A percentile compares a stretch with the other conserved stretches of the same genome.
Conservation (phyloP, 257 asterid genomes). For the Gentiana straminea region DNA sequence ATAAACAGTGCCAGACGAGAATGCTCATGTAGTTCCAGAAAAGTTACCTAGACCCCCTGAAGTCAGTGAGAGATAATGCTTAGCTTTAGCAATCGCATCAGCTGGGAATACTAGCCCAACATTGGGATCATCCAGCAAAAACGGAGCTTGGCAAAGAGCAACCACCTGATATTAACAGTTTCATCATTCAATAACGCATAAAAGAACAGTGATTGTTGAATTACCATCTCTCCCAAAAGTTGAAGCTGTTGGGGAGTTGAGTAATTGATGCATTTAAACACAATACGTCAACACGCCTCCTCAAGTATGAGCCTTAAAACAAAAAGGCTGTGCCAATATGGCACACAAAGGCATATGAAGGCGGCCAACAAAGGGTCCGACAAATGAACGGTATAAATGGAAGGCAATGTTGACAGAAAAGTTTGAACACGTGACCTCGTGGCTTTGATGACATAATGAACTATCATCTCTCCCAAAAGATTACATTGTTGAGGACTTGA, state of each 20-base stretch:
- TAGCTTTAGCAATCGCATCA: conserved; percentile 92
- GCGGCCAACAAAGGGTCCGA: too few relatives aligned
- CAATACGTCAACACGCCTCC: too few relatives aligned
- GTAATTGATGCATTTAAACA: too few relatives aligned
- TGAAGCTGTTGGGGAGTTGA: background rate
- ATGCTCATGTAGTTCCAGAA: background rate
- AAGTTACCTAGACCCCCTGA: conserved; percentile 83
- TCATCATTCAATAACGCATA: conserved; percentile 7
- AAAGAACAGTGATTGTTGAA: background rate
- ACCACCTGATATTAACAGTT: conserved; percentile 41
- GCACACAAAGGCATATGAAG: too few relatives aligned
- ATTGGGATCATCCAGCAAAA: conserved; percentile 90
- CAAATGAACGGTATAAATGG: too few relatives aligned
- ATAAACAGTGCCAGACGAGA: background rate
- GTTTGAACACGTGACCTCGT: too few relatives aligned
- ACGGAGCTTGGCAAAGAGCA: conserved; percentile 99
- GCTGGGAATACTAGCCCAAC: conserved; percentile 91
- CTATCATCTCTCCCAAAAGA: too few relatives aligned
- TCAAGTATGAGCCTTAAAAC: too few relatives aligned
- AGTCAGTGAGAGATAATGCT: conserved; percentile 68
- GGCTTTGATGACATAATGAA: too few relatives aligned
- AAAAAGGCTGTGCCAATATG: too few relatives aligned
- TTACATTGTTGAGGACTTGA: too few relatives aligned
- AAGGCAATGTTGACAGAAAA: too few relatives aligned
- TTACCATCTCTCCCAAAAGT: background rate